Percentiles rank a stretch among this genome's conserved stretches.
Evolutionary conservation across 1,284 basidiomycete genomes (phyloP).

Genomic region (Polyporus tsugae): DNA sequence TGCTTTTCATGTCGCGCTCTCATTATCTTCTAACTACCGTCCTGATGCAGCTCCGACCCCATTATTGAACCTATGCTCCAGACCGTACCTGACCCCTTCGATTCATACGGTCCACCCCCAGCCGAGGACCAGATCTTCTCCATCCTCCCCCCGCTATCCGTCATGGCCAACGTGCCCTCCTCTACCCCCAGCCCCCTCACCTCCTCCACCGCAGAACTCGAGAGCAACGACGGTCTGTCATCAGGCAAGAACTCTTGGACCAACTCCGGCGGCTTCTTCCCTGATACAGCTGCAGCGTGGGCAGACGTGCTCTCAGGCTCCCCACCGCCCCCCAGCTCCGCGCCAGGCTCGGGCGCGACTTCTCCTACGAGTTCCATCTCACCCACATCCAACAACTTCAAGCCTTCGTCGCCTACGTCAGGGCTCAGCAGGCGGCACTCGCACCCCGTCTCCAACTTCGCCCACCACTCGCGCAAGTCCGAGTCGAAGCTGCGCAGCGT

Average conservation of each 20-base stretch:
- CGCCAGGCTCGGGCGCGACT: conserved; percentile 38
- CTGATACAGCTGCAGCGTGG: conserved; percentile 44
- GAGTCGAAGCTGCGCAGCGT: conserved; percentile 76
- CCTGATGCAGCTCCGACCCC: conserved; percentile 75
- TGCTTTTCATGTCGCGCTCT: background rate
- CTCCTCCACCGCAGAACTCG: conserved; percentile 53
- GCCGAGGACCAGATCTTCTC: conserved; percentile 93
- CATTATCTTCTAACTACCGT: background rate
- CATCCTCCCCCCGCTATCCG: conserved; percentile 86
- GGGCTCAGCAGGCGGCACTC: conserved; percentile 54
- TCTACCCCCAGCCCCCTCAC: conserved; percentile 46
- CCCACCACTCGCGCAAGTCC: conserved; percentile 56
- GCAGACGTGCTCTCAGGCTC: conserved; percentile 47
- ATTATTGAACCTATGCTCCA: conserved; percentile 92
- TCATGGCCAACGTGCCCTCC: conserved; percentile 65
- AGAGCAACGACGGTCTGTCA: conserved; percentile 38
- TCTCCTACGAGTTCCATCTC: conserved; percentile 49
- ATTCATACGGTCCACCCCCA: conserved; percentile 89
- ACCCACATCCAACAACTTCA: conserved; percentile 49
- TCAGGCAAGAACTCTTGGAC: conserved; percentile 43
- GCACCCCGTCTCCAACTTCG: conserved; percentile 46
- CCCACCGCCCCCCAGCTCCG: conserved; percentile 33
- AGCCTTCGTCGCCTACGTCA: conserved; percentile 53
- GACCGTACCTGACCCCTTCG: conserved; percentile 91
- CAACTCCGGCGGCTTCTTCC: conserved; percentile 40